These are phyloP conservation scores for Guyanaporus albipodus DNA, from an alignment of 768 basidiomycete species.

Conservation along the genomic window DNA sequence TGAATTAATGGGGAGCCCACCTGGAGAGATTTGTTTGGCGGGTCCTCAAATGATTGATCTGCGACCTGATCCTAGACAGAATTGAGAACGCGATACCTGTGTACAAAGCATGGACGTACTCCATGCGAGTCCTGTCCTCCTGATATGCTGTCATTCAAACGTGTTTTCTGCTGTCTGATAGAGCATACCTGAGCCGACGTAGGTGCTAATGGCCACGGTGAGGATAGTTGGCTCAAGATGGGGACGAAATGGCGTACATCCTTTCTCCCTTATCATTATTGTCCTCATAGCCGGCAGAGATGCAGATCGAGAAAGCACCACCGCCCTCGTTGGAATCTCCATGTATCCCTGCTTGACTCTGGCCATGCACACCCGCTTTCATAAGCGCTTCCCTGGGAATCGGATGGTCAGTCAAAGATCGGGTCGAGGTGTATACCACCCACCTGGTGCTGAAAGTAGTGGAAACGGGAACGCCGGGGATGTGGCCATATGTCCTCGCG, in stretches of 20 bases:
- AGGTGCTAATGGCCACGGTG: conserved; percentile 23
- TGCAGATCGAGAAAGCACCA: conserved; percentile 39
- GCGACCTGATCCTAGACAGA: conserved; percentile 17
- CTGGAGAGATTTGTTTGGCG: conserved; percentile 17
- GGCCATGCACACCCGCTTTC: conserved; percentile 33
- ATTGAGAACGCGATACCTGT: not conserved
- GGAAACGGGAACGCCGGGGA: conserved; percentile 22
- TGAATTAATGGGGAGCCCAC: conserved; percentile 7
- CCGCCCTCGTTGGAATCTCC: conserved; percentile 25
- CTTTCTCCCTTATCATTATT: conserved; percentile 35
- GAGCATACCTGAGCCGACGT: conserved; percentile 31
- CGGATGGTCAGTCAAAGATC: not conserved
- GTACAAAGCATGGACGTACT: conserved; percentile 9
- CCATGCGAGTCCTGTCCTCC: conserved; percentile 22
- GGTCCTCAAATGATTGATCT: conserved; percentile 23
- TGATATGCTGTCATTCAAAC: not conserved
- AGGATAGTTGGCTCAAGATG: not conserved
- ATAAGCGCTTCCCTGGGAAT: conserved; percentile 19
- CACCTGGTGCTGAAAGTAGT: conserved; percentile 22
- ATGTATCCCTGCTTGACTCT: conserved; percentile 36
- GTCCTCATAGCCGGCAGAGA: conserved; percentile 42
- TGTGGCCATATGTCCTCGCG: conserved; percentile 26
- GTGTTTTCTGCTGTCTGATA: too few relatives aligned
- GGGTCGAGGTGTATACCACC: not conserved
- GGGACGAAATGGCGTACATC: conserved; percentile 29